These are phyloP conservation scores for Pseudonitzschia delicatissima DNA, from an alignment of 108 stramenopile species.

Conservation along the genomic window DNA sequence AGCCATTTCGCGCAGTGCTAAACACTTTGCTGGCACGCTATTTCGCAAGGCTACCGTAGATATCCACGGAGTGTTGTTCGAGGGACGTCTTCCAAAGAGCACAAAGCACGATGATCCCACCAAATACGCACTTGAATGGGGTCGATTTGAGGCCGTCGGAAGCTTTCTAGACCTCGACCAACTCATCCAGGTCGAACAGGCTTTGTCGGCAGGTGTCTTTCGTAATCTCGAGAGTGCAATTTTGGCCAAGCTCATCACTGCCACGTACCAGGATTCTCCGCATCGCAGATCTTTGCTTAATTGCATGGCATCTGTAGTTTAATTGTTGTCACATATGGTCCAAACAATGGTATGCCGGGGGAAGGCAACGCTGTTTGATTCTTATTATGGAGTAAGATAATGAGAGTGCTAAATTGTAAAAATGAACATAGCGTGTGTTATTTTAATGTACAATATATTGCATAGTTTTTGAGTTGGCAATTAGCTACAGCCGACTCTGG, in stretches of 20 bases:
- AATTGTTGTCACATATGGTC: too few relatives aligned
- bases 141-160: slow-evolving; percentile 57
- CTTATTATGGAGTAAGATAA: too few relatives aligned
- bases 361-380: too few relatives aligned
- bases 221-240: slow-evolving; percentile 58
- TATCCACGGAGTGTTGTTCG: slow-evolving; percentile 22
- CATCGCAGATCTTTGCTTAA: slow-evolving; percentile 17
- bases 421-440: too few relatives aligned
- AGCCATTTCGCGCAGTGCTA: slow-evolving; percentile 53
- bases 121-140: slow-evolving; percentile 32
- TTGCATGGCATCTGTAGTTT: slow-evolving; percentile 6
- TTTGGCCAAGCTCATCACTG: slow-evolving; percentile 50
- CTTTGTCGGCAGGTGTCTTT: slow-evolving; percentile 65
- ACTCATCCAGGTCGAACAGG: slow-evolving; percentile 54
- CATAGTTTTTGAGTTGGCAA: too few relatives aligned
- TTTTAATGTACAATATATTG: too few relatives aligned
- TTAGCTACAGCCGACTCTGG: neutral
- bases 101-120: slow-evolving; percentile 11
- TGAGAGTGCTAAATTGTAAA: too few relatives aligned
- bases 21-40: slow-evolving; percentile 58
- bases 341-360: too few relatives aligned
- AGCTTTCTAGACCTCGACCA: slow-evolving; percentile 58
- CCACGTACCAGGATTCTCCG: slow-evolving; percentile 29
- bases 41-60: slow-evolving; percentile 55
- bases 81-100: too few relatives aligned